Base-by-base conservation (phyloP, 345 rosid genomes). In the Geranium rotundifolium region DNA sequence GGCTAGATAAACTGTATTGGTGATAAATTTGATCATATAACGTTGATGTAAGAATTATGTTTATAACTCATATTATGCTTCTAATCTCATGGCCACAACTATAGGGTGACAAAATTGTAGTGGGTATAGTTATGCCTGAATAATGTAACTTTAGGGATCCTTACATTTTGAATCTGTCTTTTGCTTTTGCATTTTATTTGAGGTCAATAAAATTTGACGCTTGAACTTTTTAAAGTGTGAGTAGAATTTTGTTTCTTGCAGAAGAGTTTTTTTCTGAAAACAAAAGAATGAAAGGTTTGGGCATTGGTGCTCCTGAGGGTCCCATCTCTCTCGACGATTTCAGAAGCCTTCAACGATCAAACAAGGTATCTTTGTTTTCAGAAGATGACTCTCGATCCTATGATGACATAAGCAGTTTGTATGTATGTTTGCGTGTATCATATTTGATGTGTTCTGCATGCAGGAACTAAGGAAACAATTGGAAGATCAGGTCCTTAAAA, bases 251-350 rank as follows among this genome's bases (percentile, higher is more conserved):
- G 57, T n/a, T 56, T n/a, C 16, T 19, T 39, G 67, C 79, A 90
- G 99, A 84, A 76, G 97, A 85, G 65, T 46, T 76, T 71, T 63
- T 62, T 62, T 67, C 72, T 58, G 91, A 90, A 65, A 82, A 57
- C 71, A 90, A 93, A 77, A 87, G 91, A 70, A 72, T 80, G 54
- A 93, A 90, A 73, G 95, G 95, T 20, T 82, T 88, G 65, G 99
- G 95, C 60, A 86, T 90, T 76, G 87, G 96, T 81, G 92, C 91
- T 79, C 87, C 89, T 19, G 91, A 90, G 66, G 99, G 97, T 72
- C 99, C 99, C 65, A 66, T 90, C 73, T 93, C 91, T 63, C 88
- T 93, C 65, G 95, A 88, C 80, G 97, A 93, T 86, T 93, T 93
- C 74, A 82, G 90, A 67, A 93, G 90, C 75, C 96, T 93, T 66